phyloP scores from a whole-genome alignment of 345 rosid species.

The Acer negundo region DNA sequence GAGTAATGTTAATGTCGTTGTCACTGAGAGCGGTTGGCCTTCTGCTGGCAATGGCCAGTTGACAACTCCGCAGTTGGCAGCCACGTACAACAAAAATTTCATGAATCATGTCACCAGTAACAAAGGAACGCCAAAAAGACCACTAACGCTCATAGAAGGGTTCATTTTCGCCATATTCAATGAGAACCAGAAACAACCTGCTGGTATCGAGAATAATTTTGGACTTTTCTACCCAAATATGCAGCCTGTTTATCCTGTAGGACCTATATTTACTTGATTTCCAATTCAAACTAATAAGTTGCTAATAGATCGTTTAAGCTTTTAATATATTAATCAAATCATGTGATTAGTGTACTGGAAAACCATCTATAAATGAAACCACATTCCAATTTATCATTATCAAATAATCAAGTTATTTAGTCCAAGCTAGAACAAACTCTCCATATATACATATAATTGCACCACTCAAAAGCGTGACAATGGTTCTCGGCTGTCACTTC shows the following conservation, averaged over 20 bases:
- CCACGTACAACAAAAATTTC: slow-evolving; percentile 23
- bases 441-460: no score
- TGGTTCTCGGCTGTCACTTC: neutral
- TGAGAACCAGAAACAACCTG: slow-evolving; percentile 21
- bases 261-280: neutral
- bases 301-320: no score
- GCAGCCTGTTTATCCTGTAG: slow-evolving; percentile 16
- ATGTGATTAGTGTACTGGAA: no score
- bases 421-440: neutral
- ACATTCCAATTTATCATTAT: neutral
- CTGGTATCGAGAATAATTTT: slow-evolving; percentile 16
- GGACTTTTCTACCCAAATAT: slow-evolving; percentile 19
- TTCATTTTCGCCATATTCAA: slow-evolving; percentile 22
- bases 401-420: neutral
- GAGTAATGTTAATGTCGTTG: slow-evolving; percentile 15
- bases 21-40: slow-evolving; percentile 50
- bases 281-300: no score
- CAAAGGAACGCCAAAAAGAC: slow-evolving; percentile 26
- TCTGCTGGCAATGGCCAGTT: slow-evolving; percentile 28
- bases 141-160: neutral
- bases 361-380: no score
- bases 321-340: no score
- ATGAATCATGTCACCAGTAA: neutral
- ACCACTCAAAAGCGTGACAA: slow-evolving; percentile 33
- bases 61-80: slow-evolving; percentile 3